Evolutionary conservation across 2,329 filamentous ascomycete genomes (phyloP).

Genomic region (Apiospora rasikravindrae): DNA sequence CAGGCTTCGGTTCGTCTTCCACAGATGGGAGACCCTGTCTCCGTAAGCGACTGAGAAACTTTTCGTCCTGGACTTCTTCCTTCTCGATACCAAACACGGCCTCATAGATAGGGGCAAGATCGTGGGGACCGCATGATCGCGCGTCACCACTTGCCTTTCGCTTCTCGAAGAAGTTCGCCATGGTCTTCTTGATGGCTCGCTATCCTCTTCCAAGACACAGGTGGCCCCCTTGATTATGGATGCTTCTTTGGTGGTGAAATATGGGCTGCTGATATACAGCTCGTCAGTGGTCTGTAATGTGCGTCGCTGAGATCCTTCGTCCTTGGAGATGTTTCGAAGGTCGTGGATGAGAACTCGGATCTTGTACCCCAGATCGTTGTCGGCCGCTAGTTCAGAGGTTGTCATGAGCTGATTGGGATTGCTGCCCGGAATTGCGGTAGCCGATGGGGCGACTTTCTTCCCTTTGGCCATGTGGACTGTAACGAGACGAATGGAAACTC

Average conservation of each 20-base stretch:
- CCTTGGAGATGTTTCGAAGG: background rate
- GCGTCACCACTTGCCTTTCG: slow-evolving; percentile 36
- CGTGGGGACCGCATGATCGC: slow-evolving; percentile 36
- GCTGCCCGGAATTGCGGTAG: background rate
- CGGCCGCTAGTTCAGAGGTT: background rate
- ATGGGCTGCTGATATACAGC: background rate
- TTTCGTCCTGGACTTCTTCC: slow-evolving; percentile 22
- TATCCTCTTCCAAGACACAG: background rate
- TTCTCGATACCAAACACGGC: slow-evolving; percentile 23
- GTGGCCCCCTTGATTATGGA: slow-evolving; percentile 10
- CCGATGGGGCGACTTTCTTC: background rate
- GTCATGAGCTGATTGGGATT: background rate
- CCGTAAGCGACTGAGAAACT: slow-evolving; percentile 21
- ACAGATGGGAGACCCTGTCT: slow-evolving; percentile 7
- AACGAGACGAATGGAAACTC: background rate
- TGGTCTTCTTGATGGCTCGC: slow-evolving; percentile 25
- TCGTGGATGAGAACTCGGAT: background rate
- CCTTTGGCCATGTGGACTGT: background rate
- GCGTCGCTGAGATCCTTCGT: background rate
- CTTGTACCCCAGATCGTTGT: background rate
- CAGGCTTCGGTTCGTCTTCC: background rate
- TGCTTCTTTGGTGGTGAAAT: background rate
- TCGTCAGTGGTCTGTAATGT: background rate
- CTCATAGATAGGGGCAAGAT: slow-evolving; percentile 29
- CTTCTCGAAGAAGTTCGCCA: slow-evolving; percentile 35